These are phyloP conservation scores for Phaffia australis DNA, from an alignment of 768 basidiomycete genomes.

Conservation along the genomic window DNA sequence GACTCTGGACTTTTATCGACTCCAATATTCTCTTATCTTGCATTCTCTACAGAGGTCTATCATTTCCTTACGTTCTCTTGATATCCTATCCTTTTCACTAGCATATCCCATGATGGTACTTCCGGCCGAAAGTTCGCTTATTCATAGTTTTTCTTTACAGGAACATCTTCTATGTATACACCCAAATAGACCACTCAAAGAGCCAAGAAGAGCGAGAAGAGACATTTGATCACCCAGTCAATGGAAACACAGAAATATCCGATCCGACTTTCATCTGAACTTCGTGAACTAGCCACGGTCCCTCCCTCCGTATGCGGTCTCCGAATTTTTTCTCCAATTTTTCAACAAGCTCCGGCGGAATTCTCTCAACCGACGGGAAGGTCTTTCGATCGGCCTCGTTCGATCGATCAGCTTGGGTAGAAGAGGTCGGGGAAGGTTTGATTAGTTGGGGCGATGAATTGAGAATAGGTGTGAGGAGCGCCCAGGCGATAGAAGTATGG, in stretches of 20 bases:
- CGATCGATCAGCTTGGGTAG: not conserved
- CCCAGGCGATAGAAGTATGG: constrained; percentile 24
- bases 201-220: no score
- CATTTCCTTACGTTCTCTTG: not conserved
- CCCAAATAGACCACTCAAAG: no score
- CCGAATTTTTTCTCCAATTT: not conserved
- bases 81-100: not conserved
- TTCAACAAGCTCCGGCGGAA: not conserved
- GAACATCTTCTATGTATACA: no score
- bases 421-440: not conserved
- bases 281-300: not conserved
- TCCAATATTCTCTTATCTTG: constrained; percentile 1
- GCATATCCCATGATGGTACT: no score
- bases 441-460: not conserved
- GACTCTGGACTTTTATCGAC: constrained; percentile 3
- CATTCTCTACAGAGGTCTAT: not conserved
- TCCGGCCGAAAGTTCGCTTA: no score
- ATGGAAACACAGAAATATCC: no score
- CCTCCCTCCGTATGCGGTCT: not conserved
- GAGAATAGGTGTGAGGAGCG: not conserved
- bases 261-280: no score
- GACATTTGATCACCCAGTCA: no score
- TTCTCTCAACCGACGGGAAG: not conserved
- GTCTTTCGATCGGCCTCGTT: not conserved
- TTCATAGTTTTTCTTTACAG: no score